These are phyloP conservation scores for Solanum bulbocastanum DNA, from an alignment of 257 asterid species.

Conservation along the genomic window DNA sequence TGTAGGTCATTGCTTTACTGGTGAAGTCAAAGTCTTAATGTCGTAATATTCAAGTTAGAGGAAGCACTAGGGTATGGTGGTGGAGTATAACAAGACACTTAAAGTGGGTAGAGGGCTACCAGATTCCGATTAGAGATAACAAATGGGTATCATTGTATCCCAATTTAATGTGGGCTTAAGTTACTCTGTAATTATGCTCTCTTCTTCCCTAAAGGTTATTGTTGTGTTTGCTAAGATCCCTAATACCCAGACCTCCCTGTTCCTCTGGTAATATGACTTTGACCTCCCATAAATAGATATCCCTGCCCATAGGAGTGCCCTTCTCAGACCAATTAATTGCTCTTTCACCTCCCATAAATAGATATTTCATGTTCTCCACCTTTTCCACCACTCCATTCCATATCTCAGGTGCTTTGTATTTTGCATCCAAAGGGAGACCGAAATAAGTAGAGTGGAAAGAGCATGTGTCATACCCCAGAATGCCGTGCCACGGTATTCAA, in stretches of 20 bases:
- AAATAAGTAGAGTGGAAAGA: background rate
- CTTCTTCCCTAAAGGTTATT: background rate
- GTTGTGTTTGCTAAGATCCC: background rate
- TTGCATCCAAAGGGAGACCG: background rate
- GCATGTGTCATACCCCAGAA: background rate
- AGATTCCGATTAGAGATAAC: background rate
- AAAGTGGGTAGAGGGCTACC: no score
- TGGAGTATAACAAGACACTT: background rate
- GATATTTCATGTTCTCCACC: background rate
- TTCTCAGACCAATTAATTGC: background rate
- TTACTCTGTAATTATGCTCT: background rate
- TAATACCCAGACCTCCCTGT: background rate
- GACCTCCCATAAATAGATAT: no score
- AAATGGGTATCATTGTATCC: background rate
- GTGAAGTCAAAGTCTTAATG: background rate
- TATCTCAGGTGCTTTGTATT: background rate
- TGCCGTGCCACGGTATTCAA: background rate
- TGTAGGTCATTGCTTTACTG: background rate
- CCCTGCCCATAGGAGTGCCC: background rate
- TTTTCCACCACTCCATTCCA: background rate
- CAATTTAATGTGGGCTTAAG: background rate
- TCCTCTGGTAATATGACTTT: background rate
- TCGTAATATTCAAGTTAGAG: background rate
- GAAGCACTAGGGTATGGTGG: background rate
- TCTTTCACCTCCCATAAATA: background rate